Conservation (phyloP, 768 basidiomycete genomes). For the Tephrocybe sp. region DNA sequence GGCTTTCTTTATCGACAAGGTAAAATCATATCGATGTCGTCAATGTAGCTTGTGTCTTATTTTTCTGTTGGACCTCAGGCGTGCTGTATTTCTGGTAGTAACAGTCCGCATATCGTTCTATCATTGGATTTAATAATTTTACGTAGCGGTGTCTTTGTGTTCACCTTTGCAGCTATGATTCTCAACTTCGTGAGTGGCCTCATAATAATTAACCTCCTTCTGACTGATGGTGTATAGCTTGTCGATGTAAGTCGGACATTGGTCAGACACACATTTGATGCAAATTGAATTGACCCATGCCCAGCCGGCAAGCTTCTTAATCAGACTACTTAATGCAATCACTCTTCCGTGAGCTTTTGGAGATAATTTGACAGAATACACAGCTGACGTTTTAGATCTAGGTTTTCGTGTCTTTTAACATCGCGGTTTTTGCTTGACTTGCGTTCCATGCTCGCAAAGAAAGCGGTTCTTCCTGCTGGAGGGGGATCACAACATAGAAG, state of each 20-base stretch:
- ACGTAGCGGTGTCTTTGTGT: constrained; percentile 3
- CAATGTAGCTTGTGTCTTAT: too few species aligned
- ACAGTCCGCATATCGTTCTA: not conserved
- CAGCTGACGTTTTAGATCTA: too few species aligned
- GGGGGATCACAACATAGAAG: not conserved
- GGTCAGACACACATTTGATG: too few species aligned
- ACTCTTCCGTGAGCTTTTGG: constrained; percentile 16
- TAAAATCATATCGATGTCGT: too few species aligned
- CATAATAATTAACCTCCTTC: too few species aligned
- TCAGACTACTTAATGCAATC: constrained; percentile 10
- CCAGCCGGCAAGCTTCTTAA: constrained; percentile 5
- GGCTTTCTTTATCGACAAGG: too few species aligned
- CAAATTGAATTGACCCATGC: too few species aligned
- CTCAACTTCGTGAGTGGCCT: constrained; percentile 2
- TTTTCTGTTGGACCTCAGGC: too few species aligned
- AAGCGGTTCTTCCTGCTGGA: not conserved
- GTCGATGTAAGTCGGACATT: not conserved
- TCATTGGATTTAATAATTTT: not conserved
- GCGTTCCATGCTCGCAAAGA: not conserved
- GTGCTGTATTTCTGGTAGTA: too few species aligned
- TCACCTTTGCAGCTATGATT: constrained; percentile 4
- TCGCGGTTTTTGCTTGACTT: constrained; percentile 16
- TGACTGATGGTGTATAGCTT: too few species aligned
- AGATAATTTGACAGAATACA: too few species aligned
- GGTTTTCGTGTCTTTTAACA: constrained; percentile 17